phyloP scores from a whole-genome alignment of 352 stramenopile species.

The Phytophthora gonapodyides region DNA sequence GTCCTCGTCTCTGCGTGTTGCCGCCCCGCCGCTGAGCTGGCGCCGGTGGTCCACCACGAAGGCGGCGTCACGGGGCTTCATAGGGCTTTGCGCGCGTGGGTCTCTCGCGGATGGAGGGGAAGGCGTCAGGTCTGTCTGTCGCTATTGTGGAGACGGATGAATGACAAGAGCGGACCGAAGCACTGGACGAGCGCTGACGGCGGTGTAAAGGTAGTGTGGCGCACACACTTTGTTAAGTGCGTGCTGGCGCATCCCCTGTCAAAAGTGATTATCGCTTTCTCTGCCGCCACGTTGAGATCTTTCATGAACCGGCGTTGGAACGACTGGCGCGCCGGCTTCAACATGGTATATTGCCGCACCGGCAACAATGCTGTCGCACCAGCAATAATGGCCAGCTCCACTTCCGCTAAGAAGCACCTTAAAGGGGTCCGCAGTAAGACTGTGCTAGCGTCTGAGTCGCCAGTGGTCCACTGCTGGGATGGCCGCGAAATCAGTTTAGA shows the following conservation, averaged over 20 bases:
- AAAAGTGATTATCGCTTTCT: not conserved
- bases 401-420: too few species aligned
- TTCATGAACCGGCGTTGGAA: slow-evolving; percentile 11
- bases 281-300: slow-evolving; percentile 13
- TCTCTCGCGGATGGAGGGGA: not conserved
- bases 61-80: slow-evolving; percentile 49
- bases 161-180: not conserved
- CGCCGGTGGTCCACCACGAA: slow-evolving; percentile 49
- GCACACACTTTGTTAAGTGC: not conserved
- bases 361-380: too few species aligned
- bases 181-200: slow-evolving; percentile 12
- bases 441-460: not conserved
- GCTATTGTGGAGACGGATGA: slow-evolving; percentile 29
- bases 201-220: not conserved
- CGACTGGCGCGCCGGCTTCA: too few species aligned
- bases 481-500: slow-evolving; percentile 25
- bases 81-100: slow-evolving; percentile 1
- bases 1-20: slow-evolving; percentile 34
- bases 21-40: slow-evolving; percentile 27
- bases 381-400: too few species aligned
- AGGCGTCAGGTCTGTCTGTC: not conserved
- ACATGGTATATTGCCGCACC: too few species aligned
- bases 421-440: too few species aligned
- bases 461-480: slow-evolving; percentile 9
- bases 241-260: slow-evolving; percentile 1